Percentiles rank a stretch among this genome's conserved stretches.
Evolutionary conservation across 768 basidiomycete genomes (phyloP).

Genomic region (Pholiota molesta): DNA sequence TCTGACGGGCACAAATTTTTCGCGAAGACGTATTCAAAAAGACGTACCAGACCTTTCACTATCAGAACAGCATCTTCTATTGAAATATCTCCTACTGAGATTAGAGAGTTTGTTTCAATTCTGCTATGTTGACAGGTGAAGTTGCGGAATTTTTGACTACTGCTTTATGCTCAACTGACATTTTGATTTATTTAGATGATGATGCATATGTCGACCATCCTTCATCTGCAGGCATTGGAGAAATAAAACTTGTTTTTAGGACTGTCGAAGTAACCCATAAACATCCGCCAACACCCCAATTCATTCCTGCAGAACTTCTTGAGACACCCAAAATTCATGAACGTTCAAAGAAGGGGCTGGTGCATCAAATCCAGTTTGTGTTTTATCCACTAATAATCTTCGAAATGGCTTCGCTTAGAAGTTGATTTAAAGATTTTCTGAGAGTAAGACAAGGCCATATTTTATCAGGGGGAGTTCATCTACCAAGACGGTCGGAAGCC

Average conservation of each 20-base stretch:
- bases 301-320: too few species aligned
- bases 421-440: not conserved
- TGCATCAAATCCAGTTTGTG: not conserved
- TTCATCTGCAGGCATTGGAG: not conserved
- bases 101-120: not conserved
- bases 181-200: not conserved
- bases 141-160: not conserved
- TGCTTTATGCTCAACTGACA: not conserved
- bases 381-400: too few species aligned
- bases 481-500: not conserved
- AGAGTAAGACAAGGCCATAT: not conserved
- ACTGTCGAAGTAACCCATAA: not conserved
- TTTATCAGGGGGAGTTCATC: too few species aligned
- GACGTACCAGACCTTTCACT: too few species aligned
- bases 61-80: not conserved
- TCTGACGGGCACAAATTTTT: not conserved
- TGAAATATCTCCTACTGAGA: not conserved
- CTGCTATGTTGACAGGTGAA: not conserved
- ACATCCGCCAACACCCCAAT: too few species aligned
- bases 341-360: not conserved
- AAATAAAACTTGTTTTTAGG: not conserved
- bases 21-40: too few species aligned
- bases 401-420: not conserved
- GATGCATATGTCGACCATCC: not conserved
- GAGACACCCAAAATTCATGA: too few species aligned